phyloP scores from a whole-genome alignment of 2,329 filamentous ascomycete species.

The Monosporascus sp. region DNA sequence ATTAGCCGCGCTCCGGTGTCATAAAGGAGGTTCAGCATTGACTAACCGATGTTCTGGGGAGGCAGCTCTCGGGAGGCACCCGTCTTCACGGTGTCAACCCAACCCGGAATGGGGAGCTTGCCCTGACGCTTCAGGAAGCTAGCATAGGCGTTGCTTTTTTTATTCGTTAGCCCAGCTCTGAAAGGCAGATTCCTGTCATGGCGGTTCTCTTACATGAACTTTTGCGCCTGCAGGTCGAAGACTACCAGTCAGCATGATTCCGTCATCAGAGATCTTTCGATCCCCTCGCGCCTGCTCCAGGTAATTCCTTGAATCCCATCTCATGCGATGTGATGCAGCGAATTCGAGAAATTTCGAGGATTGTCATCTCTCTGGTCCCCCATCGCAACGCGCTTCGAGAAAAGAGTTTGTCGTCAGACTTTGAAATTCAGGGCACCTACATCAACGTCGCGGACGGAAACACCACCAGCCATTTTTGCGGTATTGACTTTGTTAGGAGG shows the following conservation, averaged over 20 bases:
- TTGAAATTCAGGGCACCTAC: slow-evolving; percentile 49
- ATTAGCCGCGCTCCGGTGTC: not conserved
- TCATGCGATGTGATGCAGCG: slow-evolving; percentile 24
- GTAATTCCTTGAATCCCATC: not conserved
- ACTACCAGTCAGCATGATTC: slow-evolving; percentile 64
- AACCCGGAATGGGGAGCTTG: slow-evolving; percentile 89
- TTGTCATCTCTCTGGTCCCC: not conserved
- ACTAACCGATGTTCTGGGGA: slow-evolving; percentile 71
- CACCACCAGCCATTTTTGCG: slow-evolving; percentile 74
- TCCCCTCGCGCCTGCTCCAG: slow-evolving; percentile 66
- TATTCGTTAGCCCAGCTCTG: not conserved
- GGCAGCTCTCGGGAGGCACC: slow-evolving; percentile 94
- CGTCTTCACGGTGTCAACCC: slow-evolving; percentile 99
- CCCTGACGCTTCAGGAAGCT: slow-evolving; percentile 92
- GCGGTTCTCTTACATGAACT: slow-evolving; percentile 58
- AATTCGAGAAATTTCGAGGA: not conserved
- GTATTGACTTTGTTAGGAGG: slow-evolving; percentile 31
- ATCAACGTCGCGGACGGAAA: slow-evolving; percentile 82
- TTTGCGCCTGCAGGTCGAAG: slow-evolving; percentile 62
- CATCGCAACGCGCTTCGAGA: not conserved
- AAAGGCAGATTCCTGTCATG: not conserved
- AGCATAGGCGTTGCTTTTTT: slow-evolving; percentile 60
- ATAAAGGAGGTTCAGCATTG: not conserved
- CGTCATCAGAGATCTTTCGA: slow-evolving; percentile 70
- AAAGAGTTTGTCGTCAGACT: slow-evolving; percentile 3